phyloP scores from a whole-genome alignment of 345 rosid genomes.

The Turnera subulata region DNA sequence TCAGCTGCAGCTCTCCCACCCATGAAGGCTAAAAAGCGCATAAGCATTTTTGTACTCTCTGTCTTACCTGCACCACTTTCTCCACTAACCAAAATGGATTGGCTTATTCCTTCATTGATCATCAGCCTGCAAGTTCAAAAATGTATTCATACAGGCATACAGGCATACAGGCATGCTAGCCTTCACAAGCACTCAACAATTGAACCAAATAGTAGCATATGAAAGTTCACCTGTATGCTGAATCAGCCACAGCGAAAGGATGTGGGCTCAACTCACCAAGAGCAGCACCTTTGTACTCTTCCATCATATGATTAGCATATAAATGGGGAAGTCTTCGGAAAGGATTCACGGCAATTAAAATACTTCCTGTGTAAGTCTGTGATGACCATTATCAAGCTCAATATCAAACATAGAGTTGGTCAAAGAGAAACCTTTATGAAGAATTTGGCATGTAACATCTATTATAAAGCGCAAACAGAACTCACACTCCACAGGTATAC shows the following conservation, averaged over 20 bases:
- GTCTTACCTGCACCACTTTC: slow-evolving; percentile 99
- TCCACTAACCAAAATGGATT: slow-evolving; percentile 93
- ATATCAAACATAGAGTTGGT: not conserved
- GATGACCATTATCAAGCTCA: slow-evolving; percentile 21
- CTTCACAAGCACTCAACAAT: slow-evolving; percentile 14
- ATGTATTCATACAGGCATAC: not conserved
- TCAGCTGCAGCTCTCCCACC: slow-evolving; percentile 88
- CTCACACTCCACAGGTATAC: not conserved
- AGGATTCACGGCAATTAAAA: slow-evolving; percentile 97
- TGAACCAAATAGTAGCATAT: slow-evolving; percentile 2
- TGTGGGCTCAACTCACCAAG: slow-evolving; percentile 95
- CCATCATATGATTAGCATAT: slow-evolving; percentile 88
- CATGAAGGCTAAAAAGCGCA: slow-evolving; percentile 97
- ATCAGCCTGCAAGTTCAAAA: slow-evolving; percentile 54
- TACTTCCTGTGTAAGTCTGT: slow-evolving; percentile 94
- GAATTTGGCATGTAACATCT: not conserved
- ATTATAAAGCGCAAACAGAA: not conserved
- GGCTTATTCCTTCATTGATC: slow-evolving; percentile 82
- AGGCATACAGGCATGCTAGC: not conserved
- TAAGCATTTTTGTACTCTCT: slow-evolving; percentile 92
- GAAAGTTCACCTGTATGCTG: slow-evolving; percentile 73
- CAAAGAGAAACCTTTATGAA: not conserved
- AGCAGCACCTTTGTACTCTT: slow-evolving; percentile 85
- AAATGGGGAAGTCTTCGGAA: slow-evolving; percentile 89
- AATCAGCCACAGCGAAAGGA: slow-evolving; percentile 98